Conservation (phyloP, 495 filamentous ascomycete genomes). For the Talaromyces adpressus region DNA sequence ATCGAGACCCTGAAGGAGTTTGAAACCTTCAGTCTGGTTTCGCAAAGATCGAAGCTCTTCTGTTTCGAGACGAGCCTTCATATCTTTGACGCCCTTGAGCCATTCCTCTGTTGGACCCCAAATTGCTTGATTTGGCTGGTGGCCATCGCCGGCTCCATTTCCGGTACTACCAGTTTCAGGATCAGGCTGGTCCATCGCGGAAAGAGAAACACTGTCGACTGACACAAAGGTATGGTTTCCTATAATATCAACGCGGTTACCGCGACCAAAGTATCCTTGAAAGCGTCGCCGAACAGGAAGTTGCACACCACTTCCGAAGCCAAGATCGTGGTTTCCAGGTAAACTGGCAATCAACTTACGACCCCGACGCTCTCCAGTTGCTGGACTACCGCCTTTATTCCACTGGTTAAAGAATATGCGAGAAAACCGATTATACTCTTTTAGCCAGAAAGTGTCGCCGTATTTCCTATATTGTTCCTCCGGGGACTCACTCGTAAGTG, state of each 20-base stretch:
- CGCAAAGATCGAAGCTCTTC: constrained; percentile 33
- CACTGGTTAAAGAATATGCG: constrained; percentile 69
- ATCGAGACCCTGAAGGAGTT: constrained; percentile 40
- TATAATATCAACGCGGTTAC: constrained; percentile 79
- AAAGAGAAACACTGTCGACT: constrained; percentile 80
- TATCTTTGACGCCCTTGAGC: constrained; percentile 50
- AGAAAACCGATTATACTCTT: constrained; percentile 73
- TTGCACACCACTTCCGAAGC: constrained; percentile 81
- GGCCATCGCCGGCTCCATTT: constrained; percentile 24
- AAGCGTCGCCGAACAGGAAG: constrained; percentile 72
- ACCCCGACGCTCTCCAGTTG: constrained; percentile 29
- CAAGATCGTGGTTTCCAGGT: constrained; percentile 96
- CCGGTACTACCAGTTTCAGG: constrained; percentile 38
- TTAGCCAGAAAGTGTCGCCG: constrained; percentile 70
- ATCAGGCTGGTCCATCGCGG: constrained; percentile 55
- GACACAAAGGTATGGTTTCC: constrained; percentile 96
- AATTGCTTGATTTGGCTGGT: constrained; percentile 45
- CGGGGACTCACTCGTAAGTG: constrained; percentile 55
- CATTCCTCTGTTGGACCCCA: constrained; percentile 75
- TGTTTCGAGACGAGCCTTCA: constrained; percentile 34
- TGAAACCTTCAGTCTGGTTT: constrained; percentile 35
- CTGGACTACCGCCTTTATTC: constrained; percentile 33
- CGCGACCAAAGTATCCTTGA: constrained; percentile 79
- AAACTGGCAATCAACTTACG: constrained; percentile 72
- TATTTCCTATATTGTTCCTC: constrained; percentile 69